These are phyloP conservation scores for Rubroboletus pulcherrimus DNA, from an alignment of 768 basidiomycete species.

Conservation along the genomic window DNA sequence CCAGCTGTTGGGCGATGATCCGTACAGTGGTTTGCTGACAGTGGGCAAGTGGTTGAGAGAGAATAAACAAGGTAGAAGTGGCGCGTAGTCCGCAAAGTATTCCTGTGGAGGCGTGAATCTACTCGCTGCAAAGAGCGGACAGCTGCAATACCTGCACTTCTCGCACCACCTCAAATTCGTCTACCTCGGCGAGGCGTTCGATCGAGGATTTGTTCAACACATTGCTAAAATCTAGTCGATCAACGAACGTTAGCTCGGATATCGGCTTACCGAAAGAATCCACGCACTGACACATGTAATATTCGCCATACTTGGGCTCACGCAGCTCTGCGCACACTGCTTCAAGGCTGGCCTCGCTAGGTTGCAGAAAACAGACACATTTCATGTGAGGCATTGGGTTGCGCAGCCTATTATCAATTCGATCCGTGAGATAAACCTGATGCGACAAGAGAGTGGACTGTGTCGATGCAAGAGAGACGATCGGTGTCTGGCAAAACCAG, in stretches of 20 bases:
- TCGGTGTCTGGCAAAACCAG: slow-evolving; percentile 68
- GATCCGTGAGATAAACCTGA: slow-evolving; percentile 96
- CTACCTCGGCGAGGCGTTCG: slow-evolving; percentile 88
- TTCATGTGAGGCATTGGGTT: slow-evolving; percentile 96
- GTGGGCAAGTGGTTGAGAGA: slow-evolving; percentile 78
- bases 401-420: slow-evolving; percentile 90
- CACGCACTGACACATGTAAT: slow-evolving; percentile 98
- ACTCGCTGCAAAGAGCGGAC: not conserved
- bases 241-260: slow-evolving; percentile 14
- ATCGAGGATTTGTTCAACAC: slow-evolving; percentile 85
- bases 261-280: slow-evolving; percentile 35
- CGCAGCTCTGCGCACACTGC: slow-evolving; percentile 80
- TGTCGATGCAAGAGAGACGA: slow-evolving; percentile 90
- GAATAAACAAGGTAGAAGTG: slow-evolving; percentile 81
- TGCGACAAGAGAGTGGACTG: slow-evolving; percentile 91
- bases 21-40: slow-evolving; percentile 61
- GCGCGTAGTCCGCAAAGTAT: slow-evolving; percentile 96
- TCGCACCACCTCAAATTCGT: slow-evolving; percentile 93
- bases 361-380: slow-evolving; percentile 91
- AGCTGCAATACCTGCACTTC: slow-evolving; percentile 81
- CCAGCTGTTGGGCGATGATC: slow-evolving; percentile 70
- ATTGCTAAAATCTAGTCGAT: slow-evolving; percentile 84
- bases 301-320: slow-evolving; percentile 94
- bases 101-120: slow-evolving; percentile 51
- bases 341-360: slow-evolving; percentile 75